Conservation (phyloP, 208 protist species). For the Leishmania tarentolae region DNA sequence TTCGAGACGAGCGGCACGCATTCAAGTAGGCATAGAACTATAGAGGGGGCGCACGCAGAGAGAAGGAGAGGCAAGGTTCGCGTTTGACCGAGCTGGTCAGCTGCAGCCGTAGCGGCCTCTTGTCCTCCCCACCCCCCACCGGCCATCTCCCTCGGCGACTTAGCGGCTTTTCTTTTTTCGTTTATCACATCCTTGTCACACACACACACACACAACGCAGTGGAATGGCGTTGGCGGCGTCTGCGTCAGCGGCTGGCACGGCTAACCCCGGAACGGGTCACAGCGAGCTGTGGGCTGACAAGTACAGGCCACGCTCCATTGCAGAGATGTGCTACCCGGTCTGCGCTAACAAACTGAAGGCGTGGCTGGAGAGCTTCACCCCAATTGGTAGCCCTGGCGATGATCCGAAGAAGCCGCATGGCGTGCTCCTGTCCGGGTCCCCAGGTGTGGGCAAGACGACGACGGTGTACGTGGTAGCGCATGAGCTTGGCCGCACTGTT, state of each 20-base stretch:
- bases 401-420: slow-evolving; percentile 66
- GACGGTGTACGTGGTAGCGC: slow-evolving; percentile 91
- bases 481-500: slow-evolving; percentile 89
- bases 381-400: slow-evolving; percentile 36
- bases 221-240: background rate
- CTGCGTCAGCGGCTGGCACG: slow-evolving; percentile 6
- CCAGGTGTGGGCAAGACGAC: slow-evolving; percentile 99
- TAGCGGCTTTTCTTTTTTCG: background rate
- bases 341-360: slow-evolving; percentile 81
- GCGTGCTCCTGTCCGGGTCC: slow-evolving; percentile 93
- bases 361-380: slow-evolving; percentile 94
- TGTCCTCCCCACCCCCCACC: background rate
- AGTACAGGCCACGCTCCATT: slow-evolving; percentile 94
- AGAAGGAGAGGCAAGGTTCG: background rate
- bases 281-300: slow-evolving; percentile 95
- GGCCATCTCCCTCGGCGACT: background rate
- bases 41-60: background rate
- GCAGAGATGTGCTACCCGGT: slow-evolving; percentile 94
- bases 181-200: background rate
- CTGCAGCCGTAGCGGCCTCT: background rate
- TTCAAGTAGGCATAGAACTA: slow-evolving; percentile 1
- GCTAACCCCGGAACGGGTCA: background rate
- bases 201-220: background rate
- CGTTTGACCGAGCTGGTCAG: background rate
- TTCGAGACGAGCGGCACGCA: background rate